Base-by-base conservation (phyloP, 208 protist species). In the Trypanosoma cruzi region DNA sequence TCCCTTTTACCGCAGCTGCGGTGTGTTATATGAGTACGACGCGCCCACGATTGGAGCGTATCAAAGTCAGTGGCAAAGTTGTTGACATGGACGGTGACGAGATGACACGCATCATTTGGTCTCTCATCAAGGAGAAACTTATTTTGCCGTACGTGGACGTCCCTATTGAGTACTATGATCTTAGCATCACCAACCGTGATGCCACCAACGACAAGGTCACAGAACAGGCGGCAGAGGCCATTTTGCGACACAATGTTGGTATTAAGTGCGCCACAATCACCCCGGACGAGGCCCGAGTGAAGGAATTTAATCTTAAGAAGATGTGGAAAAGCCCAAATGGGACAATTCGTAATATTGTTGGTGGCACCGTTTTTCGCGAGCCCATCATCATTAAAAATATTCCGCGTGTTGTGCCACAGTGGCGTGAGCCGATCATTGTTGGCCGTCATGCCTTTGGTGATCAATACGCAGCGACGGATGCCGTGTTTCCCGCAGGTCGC, bases 211-310 rank as follows among this genome's bases (percentile, higher is more conserved):
- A 99, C 86, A 86, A 98, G 80, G 89, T 99, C 40, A 99, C 98
- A 14, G 83, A 98, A 29, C 95, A 99, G 62, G 79, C 93, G 34
- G 98, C 98, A 20, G 79, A 98, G 58, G 98, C 98, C 16, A 97
- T 99, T 71, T 84, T 94, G 73, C 71, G 80, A 65, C 85, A 85
- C 74, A 98, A 98, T 65, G 97, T 99, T 14, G 98, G 97, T 64
- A 98, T 99, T 75, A 99, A 99, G 81, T 99, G 98, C 75, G 98
- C 98, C 50, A 99, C 98, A 36, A 99, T 99, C 75, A 99, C 98
- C 36, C 98, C 98, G 37, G 97, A 99, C 71, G 97, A 99, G 87
- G 91, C 82, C 13, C 88, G 98, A 50, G 98, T 99, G 49, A 85
- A 97, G 81, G 98, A 99, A 81, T 99, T 98, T 77, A 86, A 90